A percentile compares a stretch with the other conserved stretches of the same genome.
Conservation (phyloP, 2,329 filamentous ascomycete species). For the Nigrospora sphaerica region DNA sequence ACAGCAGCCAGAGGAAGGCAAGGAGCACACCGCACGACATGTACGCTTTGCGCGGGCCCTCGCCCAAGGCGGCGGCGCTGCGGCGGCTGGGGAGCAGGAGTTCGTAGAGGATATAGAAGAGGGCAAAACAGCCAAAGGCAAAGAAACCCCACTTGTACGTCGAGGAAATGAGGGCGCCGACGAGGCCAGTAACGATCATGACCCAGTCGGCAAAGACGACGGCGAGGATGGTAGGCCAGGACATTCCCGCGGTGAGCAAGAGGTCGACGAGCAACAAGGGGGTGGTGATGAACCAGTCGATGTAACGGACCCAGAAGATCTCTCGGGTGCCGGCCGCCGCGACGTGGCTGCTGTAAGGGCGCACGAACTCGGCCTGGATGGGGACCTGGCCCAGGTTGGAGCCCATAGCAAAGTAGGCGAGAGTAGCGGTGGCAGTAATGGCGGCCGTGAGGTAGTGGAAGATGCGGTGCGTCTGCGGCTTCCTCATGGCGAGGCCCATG, state of each 20-base stretch:
- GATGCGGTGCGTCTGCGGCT: slow-evolving; percentile 46
- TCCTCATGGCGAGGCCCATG: slow-evolving; percentile 42
- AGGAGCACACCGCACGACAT: slow-evolving; percentile 49
- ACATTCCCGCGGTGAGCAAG: slow-evolving; percentile 56
- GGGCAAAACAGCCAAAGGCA: slow-evolving; percentile 43
- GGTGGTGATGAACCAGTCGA: slow-evolving; percentile 58
- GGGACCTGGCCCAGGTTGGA: slow-evolving; percentile 57
- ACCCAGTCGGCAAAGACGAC: slow-evolving; percentile 56
- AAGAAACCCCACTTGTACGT: slow-evolving; percentile 66
- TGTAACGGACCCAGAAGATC: slow-evolving; percentile 61
- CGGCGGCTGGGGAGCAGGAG: slow-evolving; percentile 46
- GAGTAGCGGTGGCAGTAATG: slow-evolving; percentile 50
- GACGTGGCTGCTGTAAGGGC: slow-evolving; percentile 28
- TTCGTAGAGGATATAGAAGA: slow-evolving; percentile 54
- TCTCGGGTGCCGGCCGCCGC: slow-evolving; percentile 47
- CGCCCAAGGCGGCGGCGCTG: slow-evolving; percentile 47
- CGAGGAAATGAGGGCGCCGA: slow-evolving; percentile 55
- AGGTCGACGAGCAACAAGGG: slow-evolving; percentile 57
- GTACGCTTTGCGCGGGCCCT: slow-evolving; percentile 45
- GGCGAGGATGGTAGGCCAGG: slow-evolving; percentile 56
- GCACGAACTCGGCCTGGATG: slow-evolving; percentile 52
- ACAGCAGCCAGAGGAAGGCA: slow-evolving; percentile 56
- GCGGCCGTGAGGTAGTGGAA: slow-evolving; percentile 59
- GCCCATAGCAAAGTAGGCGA: slow-evolving; percentile 63
- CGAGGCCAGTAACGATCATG: slow-evolving; percentile 61